Base-by-base conservation (phyloP, 495 filamentous ascomycete genomes). In the Xylaria sp. region DNA sequence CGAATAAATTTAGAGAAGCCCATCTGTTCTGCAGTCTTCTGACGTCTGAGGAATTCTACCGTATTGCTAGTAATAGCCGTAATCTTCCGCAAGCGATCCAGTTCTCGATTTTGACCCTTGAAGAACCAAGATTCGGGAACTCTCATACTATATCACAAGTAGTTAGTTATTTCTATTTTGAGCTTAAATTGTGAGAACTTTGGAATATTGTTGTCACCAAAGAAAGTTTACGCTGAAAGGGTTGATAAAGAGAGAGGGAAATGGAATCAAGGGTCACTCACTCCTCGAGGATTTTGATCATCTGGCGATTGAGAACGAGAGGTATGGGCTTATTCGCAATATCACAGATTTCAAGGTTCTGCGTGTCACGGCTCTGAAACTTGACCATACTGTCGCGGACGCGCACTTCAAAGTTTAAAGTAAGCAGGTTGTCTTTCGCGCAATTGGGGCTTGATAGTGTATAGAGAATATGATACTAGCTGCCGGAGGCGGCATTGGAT, bases 231-330 rank as follows among this genome's bases (percentile, higher is more conserved):
- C 17, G 7, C 5, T 17, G 21, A 31, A 55, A 31, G 3, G 7
- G 26, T 6, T 17, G 26, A 1, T 17, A 55, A 31, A 26, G 4
- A 0, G 8, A 31, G 26, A 5, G 31, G 4, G 7, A 31, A 31
- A 14, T 31, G 1, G 3, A 1, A 12, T 3, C 12, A 15, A 26
- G 21, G 15, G 8, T 17, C 5, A 55, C 52, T 55, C 52, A 55
- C 52, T 96, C 93, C 73, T 97, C 93, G 40, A 97, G 76, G 35
- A 95, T 92, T 76, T 97, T 95, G 75, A 97, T 93, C 44, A 93
- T 78, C 61, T 91, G 92, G 1, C 89, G 88, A 75, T 95, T 95
- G 3, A 97, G 85, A 46, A 89, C 86, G 73, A 93, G 82, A 0
- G 89, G 88, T 17, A 95, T 84, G 0, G 90, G 90, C 52, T 84